phyloP scores from a whole-genome alignment of 495 filamentous ascomycete species.

The Aspergillus ostianus region DNA sequence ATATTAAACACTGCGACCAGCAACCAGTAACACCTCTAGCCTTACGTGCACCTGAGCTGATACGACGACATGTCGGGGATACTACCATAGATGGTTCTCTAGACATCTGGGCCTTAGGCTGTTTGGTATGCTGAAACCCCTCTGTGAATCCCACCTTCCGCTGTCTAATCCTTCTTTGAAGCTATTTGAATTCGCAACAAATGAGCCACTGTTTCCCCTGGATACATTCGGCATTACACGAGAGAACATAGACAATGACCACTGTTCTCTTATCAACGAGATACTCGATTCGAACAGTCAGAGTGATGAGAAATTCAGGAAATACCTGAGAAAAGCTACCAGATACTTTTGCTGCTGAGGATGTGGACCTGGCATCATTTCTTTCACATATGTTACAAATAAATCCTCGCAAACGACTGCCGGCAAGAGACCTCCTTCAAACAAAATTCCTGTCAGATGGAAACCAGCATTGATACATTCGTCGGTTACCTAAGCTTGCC shows the following conservation, averaged over 20 bases:
- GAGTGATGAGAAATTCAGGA: too few relatives aligned
- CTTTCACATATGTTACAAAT: too few relatives aligned
- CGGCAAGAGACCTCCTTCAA: too few relatives aligned
- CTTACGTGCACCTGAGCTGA: constrained; percentile 21
- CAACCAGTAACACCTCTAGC: constrained; percentile 20
- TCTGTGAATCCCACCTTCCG: constrained; percentile 5
- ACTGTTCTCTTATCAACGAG: constrained; percentile 5
- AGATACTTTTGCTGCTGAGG: too few relatives aligned
- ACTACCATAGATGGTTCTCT: too few relatives aligned
- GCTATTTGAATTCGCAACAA: constrained; percentile 28
- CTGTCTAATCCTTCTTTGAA: constrained; percentile 3
- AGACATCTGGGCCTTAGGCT: constrained; percentile 24
- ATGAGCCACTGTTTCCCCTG: constrained; percentile 25
- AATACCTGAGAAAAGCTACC: too few relatives aligned
- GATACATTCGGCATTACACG: constrained; percentile 16
- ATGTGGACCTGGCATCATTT: too few relatives aligned
- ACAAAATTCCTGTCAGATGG: too few relatives aligned
- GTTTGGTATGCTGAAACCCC: constrained; percentile 21
- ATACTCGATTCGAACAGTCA: too few relatives aligned
- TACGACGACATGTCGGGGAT: constrained; percentile 15
- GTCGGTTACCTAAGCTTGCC: too few relatives aligned
- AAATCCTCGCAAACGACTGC: too few relatives aligned
- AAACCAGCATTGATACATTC: too few relatives aligned
- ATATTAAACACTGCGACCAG: constrained; percentile 7
- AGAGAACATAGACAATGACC: constrained; percentile 9